phyloP scores from a whole-genome alignment of 495 filamentous ascomycete species.

The Aspergillus affinis region DNA sequence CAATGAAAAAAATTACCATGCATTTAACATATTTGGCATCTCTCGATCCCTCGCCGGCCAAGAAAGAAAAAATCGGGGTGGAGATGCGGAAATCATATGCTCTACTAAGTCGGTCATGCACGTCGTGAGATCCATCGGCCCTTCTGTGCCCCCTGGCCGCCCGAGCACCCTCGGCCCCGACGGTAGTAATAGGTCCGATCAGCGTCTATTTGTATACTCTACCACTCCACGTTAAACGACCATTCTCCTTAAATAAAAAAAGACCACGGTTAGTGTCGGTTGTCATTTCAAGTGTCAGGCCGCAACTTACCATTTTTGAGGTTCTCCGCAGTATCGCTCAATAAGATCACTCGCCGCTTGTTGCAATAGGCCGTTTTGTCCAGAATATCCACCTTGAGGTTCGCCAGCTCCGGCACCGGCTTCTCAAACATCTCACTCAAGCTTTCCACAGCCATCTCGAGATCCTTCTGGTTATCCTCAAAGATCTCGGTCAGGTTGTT shows the following conservation, averaged over 20 bases:
- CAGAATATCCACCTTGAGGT: constrained; percentile 94
- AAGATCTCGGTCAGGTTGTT: constrained; percentile 98
- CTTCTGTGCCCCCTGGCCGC: neutral
- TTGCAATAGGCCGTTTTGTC: constrained; percentile 97
- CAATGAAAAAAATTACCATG: constrained; percentile 4
- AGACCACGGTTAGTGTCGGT: neutral
- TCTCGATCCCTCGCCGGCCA: neutral
- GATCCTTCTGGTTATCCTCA: constrained; percentile 96
- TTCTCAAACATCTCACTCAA: constrained; percentile 98
- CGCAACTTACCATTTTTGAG: constrained; percentile 71
- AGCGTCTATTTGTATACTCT: constrained; percentile 22
- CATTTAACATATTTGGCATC: neutral
- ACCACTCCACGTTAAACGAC: constrained; percentile 48
- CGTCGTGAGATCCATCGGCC: constrained; percentile 2
- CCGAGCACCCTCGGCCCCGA: neutral
- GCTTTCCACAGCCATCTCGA: constrained; percentile 94
- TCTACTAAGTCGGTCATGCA: constrained; percentile 5
- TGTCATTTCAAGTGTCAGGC: constrained; percentile 6
- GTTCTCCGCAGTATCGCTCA: constrained; percentile 89
- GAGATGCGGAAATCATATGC: constrained; percentile 3
- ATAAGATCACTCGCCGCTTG: constrained; percentile 81
- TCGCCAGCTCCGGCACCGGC: constrained; percentile 76
- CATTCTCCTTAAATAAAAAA: constrained; percentile 35
- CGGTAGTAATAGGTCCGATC: constrained; percentile 5
- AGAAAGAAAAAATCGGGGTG: neutral